Percentiles rank a stretch among this genome's conserved stretches.
These are phyloP conservation scores for Leishmania martiniquensis DNA, from an alignment of 208 protist genomes.

Conservation along the genomic window DNA sequence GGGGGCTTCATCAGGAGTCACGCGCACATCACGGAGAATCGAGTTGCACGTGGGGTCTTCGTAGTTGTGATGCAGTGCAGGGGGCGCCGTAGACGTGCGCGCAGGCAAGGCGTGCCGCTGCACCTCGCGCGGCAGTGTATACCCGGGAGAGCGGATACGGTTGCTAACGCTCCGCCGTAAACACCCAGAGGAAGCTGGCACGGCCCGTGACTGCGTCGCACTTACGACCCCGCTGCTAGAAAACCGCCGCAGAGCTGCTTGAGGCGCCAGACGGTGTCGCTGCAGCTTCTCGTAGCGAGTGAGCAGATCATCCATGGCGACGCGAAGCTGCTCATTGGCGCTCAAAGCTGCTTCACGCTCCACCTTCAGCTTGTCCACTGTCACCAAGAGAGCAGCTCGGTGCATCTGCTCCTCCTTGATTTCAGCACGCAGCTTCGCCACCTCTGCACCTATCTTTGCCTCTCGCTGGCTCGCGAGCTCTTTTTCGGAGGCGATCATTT, in stretches of 20 bases:
- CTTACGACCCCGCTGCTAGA: not conserved
- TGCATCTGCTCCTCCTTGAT: constrained; percentile 60
- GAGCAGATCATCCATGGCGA: constrained; percentile 67
- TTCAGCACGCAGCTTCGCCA: constrained; percentile 59
- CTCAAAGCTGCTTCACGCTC: constrained; percentile 62
- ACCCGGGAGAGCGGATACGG: not conserved
- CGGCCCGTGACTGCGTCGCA: not conserved
- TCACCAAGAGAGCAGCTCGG: constrained; percentile 46
- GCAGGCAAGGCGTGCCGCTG: not conserved
- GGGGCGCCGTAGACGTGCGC: not conserved
- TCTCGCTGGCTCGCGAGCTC: constrained; percentile 65
- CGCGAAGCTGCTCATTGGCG: constrained; percentile 77
- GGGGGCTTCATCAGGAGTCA: constrained; percentile 36
- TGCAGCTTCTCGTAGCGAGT: constrained; percentile 32
- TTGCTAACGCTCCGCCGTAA: constrained; percentile 6
- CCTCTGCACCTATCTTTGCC: constrained; percentile 49
- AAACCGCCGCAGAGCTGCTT: not conserved
- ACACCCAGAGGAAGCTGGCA: not conserved
- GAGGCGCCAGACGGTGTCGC: constrained; percentile 10
- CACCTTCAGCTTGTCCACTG: constrained; percentile 59
- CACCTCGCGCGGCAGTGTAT: not conserved
- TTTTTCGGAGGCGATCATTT: constrained; percentile 74
- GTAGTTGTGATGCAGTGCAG: constrained; percentile 41
- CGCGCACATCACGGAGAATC: constrained; percentile 79
- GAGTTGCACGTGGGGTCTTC: constrained; percentile 87